These are phyloP conservation scores for Mucor racemosus DNA, from an alignment of 371 early-diverging fungal genomes.

Conservation along the genomic window DNA sequence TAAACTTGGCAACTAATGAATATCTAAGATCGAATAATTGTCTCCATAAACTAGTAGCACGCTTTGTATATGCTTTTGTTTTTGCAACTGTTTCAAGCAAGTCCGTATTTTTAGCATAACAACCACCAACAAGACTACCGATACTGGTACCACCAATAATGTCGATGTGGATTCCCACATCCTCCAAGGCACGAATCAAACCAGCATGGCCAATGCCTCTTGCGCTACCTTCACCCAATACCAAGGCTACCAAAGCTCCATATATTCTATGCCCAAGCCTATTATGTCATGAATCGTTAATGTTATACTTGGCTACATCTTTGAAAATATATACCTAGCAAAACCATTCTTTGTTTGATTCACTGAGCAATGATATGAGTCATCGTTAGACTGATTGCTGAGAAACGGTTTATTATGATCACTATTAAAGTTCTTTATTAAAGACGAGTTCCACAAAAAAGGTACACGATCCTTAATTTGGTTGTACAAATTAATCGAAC, in stretches of 20 bases:
- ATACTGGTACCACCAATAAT: slow-evolving; percentile 98
- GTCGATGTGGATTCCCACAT: slow-evolving; percentile 98
- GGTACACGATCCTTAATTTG: slow-evolving; percentile 1
- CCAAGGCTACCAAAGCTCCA: slow-evolving; percentile 94
- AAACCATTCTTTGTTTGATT: slow-evolving; percentile 61
- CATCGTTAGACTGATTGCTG: neutral
- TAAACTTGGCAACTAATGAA: slow-evolving; percentile 90
- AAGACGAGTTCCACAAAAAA: neutral
- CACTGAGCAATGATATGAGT: slow-evolving; percentile 5
- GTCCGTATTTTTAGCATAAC: slow-evolving; percentile 92
- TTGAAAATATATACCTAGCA: slow-evolving; percentile 67
- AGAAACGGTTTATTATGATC: neutral
- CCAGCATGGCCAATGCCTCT: slow-evolving; percentile 75
- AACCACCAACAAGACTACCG: slow-evolving; percentile 96
- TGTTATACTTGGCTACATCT: neutral
- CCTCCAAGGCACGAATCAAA: slow-evolving; percentile 95
- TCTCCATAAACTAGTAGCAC: slow-evolving; percentile 87
- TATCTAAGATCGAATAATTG: slow-evolving; percentile 94
- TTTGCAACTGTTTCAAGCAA: slow-evolving; percentile 85
- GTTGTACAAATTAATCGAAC: neutral
- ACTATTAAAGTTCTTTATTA: no score
- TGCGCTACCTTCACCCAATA: slow-evolving; percentile 96
- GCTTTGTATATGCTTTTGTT: slow-evolving; percentile 82
- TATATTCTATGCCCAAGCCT: slow-evolving; percentile 61
- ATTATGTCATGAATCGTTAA: neutral